Evolutionary conservation across 2,329 filamentous ascomycete genomes (phyloP), one percentile per base, ranked within the genome.

Genomic region (Talaromyces sp.): DNA sequence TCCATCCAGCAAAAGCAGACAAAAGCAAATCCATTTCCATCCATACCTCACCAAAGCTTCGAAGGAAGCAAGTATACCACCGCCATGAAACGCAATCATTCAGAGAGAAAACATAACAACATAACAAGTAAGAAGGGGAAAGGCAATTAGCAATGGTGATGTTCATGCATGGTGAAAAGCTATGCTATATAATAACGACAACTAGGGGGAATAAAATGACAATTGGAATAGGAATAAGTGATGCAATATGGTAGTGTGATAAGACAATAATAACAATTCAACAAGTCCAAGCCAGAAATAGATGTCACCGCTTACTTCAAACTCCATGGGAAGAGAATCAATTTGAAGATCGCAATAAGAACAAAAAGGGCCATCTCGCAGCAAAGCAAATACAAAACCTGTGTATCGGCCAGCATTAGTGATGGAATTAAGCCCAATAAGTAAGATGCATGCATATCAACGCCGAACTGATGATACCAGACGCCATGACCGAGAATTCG

Each of bases 381-480:
- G 59, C 39, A 65, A 37, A 27, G 27, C 22, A 27, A 45, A 65
- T 62, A 39, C 52, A 59, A 43, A 19, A 14, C 31, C 39, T 39
- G 27, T 22, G 33, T 19, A 27, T 31, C 31, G 33, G 24, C n/a
- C n/a, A 62, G 41, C 56, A 43, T 16, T 14, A 59, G 50, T 22
- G 52, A 47, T 57, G 24, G 45, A 19, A 50, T 39, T 27, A 14
- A 33, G 22, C 48, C 52, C 33, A 37, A 59, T 45, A 37, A 65
- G 27, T 31, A 50, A 62, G 31, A 43, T 48, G 52, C 59, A 59
- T 59, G 50, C 22, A 56, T 31, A 57, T 57, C 19, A 61, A 60
- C 43, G 61, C 61, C 37, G 48, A 62, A 54, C 39, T 57, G 27
- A 63, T 57, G 48, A 47, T 63, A 22, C 61, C 27, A 57, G 43